Evolutionary conservation across 2,329 filamentous ascomycete genomes (phyloP).

Genomic region (Phaeosphaeriaceae sp.): DNA sequence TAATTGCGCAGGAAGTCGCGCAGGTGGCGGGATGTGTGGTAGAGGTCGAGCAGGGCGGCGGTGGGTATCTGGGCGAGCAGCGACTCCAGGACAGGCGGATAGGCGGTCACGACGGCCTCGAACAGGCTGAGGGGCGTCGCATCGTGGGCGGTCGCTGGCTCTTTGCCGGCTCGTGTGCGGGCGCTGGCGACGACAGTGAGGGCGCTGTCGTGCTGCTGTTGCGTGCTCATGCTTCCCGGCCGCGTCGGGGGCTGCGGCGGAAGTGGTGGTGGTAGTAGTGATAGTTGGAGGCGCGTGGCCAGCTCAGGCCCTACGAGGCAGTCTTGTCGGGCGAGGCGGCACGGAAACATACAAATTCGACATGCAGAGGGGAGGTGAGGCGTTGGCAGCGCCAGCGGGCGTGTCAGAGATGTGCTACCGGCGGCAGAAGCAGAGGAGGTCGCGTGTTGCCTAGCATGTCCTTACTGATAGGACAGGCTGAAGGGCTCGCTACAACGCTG

Average conservation of each 20-base stretch:
- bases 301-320: constrained; percentile 33
- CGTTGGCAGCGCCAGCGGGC: constrained; percentile 28
- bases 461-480: not conserved
- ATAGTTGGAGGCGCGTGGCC: constrained; percentile 27
- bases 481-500: not conserved
- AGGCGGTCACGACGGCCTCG: constrained; percentile 62
- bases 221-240: constrained; percentile 37
- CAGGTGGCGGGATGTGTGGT: constrained; percentile 64
- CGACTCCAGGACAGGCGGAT: constrained; percentile 65
- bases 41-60: constrained; percentile 62
- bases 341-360: constrained; percentile 34
- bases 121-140: constrained; percentile 49
- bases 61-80: constrained; percentile 65
- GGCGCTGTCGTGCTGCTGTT: constrained; percentile 11
- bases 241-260: not conserved
- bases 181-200: not conserved
- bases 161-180: not conserved
- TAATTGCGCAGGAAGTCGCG: constrained; percentile 62
- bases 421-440: constrained; percentile 29
- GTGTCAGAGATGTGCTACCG: constrained; percentile 5
- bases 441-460: constrained; percentile 28
- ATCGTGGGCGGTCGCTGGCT: constrained; percentile 14
- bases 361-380: constrained; percentile 32
- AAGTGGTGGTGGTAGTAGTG: constrained; percentile 14
- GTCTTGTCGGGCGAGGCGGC: constrained; percentile 34